These are phyloP conservation scores for Fraxinus latifolia DNA, from an alignment of 305 asterid species.

Conservation along the genomic window DNA sequence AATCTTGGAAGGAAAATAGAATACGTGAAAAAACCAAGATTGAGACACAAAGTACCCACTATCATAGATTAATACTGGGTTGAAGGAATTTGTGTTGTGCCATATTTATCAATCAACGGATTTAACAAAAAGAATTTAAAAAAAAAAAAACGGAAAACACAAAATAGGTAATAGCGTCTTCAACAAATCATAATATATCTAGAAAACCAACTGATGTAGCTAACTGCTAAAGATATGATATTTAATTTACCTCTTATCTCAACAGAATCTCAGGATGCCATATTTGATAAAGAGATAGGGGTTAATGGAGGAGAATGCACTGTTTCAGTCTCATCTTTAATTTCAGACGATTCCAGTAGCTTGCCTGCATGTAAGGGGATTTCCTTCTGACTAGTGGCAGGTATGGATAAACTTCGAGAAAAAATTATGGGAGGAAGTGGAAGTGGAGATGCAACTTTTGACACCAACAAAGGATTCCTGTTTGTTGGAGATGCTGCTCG, in stretches of 20 bases:
- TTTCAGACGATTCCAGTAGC: constrained; percentile 51
- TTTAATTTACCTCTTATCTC: constrained; percentile 60
- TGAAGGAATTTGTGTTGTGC: background rate
- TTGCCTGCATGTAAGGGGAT: constrained; percentile 46
- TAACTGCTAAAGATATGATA: constrained; percentile 7
- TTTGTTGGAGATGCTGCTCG: constrained; percentile 70
- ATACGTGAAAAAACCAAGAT: background rate
- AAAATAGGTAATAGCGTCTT: background rate
- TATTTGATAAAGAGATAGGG: constrained; percentile 61
- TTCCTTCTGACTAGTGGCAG: constrained; percentile 58
- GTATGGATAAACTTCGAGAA: constrained; percentile 80
- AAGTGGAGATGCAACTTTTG: constrained; percentile 64
- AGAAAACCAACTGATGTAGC: constrained; percentile 10
- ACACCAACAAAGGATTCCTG: constrained; percentile 39
- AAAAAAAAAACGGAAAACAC: background rate
- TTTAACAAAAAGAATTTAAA: background rate
- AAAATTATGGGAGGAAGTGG: constrained; percentile 70
- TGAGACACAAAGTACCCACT: background rate
- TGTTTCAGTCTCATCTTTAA: constrained; percentile 46
- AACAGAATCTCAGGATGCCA: constrained; percentile 51
- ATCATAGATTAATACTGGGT: background rate
- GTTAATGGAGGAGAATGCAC: constrained; percentile 75
- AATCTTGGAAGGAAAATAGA: background rate
- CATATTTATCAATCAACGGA: background rate
- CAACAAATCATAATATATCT: background rate